A percentile compares a stretch with the other conserved stretches of the same genome.
Conservation (phyloP, 805 yeast species). For the Lipomyces orientalis region DNA sequence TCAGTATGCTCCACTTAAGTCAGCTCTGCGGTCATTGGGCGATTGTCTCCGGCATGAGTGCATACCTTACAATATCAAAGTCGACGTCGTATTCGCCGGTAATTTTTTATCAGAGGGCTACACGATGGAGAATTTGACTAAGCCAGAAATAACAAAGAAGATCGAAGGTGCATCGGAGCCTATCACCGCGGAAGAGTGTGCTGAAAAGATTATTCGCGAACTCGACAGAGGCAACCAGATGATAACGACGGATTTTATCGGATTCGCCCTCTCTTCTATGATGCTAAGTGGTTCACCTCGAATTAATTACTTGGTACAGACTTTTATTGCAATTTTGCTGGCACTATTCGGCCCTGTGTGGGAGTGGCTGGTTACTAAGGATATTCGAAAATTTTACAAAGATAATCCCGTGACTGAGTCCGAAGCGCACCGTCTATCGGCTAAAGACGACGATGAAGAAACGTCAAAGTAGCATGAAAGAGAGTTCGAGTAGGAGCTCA, state of each 20-base stretch:
- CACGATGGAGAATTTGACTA: conserved; percentile 76
- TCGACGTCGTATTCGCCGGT: conserved; percentile 84
- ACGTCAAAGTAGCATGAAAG: neutral
- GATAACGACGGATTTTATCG: conserved; percentile 80
- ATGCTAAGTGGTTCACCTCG: conserved; percentile 76
- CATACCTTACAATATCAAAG: conserved; percentile 65
- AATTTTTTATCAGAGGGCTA: conserved; percentile 90
- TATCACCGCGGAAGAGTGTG: conserved; percentile 69
- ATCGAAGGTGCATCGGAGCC: conserved; percentile 88
- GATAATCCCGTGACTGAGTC: neutral
- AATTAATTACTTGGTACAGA: conserved; percentile 59
- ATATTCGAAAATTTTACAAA: conserved; percentile 21
- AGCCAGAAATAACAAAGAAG: conserved; percentile 78
- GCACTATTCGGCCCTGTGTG: conserved; percentile 64
- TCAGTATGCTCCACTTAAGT: conserved; percentile 88
- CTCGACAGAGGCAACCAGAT: conserved; percentile 71
- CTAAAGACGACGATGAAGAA: neutral
- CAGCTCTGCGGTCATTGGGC: conserved; percentile 77
- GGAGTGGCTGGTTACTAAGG: conserved; percentile 21
- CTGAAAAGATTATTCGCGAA: conserved; percentile 60
- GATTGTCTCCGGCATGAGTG: conserved; percentile 84
- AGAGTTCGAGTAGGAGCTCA: neutral
- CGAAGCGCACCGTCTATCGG: neutral
- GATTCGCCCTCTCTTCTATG: conserved; percentile 76
- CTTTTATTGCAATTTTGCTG: conserved; percentile 55